These are phyloP conservation scores for Lolium multiflorum DNA, from an alignment of 176 grass and related monocot species.

Conservation along the genomic window DNA sequence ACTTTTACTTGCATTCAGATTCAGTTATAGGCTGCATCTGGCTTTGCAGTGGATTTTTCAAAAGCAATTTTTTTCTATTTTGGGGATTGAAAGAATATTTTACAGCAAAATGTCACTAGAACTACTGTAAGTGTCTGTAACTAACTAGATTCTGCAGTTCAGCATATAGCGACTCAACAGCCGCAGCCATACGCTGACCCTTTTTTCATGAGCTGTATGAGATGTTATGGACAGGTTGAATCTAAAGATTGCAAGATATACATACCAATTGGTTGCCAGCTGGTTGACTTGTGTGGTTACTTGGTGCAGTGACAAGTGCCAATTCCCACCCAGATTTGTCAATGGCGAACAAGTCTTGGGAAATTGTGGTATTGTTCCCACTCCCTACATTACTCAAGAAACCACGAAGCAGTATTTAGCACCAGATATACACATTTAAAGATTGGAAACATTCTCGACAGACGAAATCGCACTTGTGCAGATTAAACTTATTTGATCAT, in stretches of 20 bases:
- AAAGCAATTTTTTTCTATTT: not conserved
- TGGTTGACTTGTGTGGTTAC: slow-evolving; percentile 64
- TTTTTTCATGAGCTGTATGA: slow-evolving; percentile 11
- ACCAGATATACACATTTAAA: slow-evolving; percentile 5
- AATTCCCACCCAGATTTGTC: slow-evolving; percentile 86
- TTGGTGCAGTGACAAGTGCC: slow-evolving; percentile 77
- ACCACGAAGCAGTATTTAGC: slow-evolving; percentile 14
- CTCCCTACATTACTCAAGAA: slow-evolving; percentile 54
- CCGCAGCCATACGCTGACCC: not conserved
- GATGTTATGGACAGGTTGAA: slow-evolving; percentile 8
- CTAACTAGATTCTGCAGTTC: not conserved
- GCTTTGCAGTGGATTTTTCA: not conserved
- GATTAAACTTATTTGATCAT: not conserved
- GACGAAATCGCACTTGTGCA: not conserved
- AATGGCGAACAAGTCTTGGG: slow-evolving; percentile 66
- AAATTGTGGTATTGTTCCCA: slow-evolving; percentile 52
- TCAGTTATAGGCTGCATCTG: not conserved
- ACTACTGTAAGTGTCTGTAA: not conserved
- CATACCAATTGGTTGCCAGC: slow-evolving; percentile 77
- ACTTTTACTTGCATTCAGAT: slow-evolving; percentile 8
- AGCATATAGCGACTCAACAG: not conserved
- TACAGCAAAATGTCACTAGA: not conserved
- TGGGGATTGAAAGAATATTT: not conserved
- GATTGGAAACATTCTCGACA: slow-evolving; percentile 8
- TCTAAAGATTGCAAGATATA: slow-evolving; percentile 11